These are phyloP conservation scores for Ophiostoma montium DNA, from an alignment of 2,329 filamentous ascomycete species.

Conservation along the genomic window DNA sequence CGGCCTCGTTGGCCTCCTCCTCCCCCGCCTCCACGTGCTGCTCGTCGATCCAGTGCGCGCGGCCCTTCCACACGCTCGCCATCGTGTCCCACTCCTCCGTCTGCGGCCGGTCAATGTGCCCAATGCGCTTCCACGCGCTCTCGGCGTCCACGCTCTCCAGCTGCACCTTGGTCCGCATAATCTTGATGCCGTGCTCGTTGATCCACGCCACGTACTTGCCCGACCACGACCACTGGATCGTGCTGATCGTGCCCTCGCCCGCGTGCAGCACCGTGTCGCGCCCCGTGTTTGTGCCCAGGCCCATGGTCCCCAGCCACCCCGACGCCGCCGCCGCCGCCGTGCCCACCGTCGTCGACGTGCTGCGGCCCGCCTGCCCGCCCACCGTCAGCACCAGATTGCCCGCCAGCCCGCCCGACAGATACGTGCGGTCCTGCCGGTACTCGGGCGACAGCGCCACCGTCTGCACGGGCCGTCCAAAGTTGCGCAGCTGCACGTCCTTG, in stretches of 20 bases:
- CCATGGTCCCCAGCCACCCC: conserved; percentile 84
- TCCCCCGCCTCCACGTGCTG: conserved; percentile 62
- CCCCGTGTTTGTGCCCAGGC: conserved; percentile 61
- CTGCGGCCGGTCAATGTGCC: conserved; percentile 79
- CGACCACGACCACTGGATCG: conserved; percentile 87
- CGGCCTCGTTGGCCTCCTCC: conserved; percentile 15
- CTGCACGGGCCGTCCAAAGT: conserved; percentile 87
- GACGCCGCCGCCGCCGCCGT: conserved; percentile 73
- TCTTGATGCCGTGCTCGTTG: conserved; percentile 94
- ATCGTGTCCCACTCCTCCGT: conserved; percentile 88
- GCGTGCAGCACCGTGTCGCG: conserved; percentile 81
- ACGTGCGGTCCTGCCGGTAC: conserved; percentile 77
- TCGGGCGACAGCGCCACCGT: conserved; percentile 89
- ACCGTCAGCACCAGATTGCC: conserved; percentile 78
- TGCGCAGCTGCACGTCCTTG: conserved; percentile 81
- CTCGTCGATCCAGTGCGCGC: conserved; percentile 88
- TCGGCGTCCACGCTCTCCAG: conserved; percentile 65
- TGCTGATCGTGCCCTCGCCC: conserved; percentile 80
- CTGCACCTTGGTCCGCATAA: conserved; percentile 82
- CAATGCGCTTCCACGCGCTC: conserved; percentile 86
- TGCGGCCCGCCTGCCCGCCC: conserved; percentile 65
- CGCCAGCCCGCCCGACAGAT: conserved; percentile 79
- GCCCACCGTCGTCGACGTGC: conserved; percentile 73
- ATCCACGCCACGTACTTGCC: conserved; percentile 91
- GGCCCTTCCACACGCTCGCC: conserved; percentile 87